Percentiles rank a stretch among this genome's conserved stretches.
phyloP scores from a whole-genome alignment of 805 yeast genomes.

The Tetrapisispora arboricola region DNA sequence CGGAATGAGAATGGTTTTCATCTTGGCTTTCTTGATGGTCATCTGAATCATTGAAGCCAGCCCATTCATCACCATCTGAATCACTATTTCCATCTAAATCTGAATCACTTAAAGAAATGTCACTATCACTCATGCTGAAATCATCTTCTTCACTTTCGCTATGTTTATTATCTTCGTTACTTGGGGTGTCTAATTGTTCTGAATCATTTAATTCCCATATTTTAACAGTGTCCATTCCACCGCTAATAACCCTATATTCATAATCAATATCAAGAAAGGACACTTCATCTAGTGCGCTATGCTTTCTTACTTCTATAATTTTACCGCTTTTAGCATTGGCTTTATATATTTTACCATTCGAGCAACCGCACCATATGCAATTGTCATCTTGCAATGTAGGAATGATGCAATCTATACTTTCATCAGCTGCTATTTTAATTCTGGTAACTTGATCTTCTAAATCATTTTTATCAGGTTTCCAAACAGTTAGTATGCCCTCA shows the following conservation, averaged over 20 bases:
- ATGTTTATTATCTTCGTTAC: neutral
- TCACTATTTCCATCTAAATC: neutral
- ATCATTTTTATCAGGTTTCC: conserved; percentile 66
- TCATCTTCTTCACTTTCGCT: neutral
- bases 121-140: conserved; percentile 1
- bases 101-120: conserved; percentile 3
- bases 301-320: conserved; percentile 55
- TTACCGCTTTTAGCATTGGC: conserved; percentile 57
- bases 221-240: conserved; percentile 73
- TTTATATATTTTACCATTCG: conserved; percentile 63
- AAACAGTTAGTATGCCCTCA: conserved; percentile 77
- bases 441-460: conserved; percentile 72
- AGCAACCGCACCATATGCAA: conserved; percentile 67
- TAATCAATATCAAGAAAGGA: conserved; percentile 66
- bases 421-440: conserved; percentile 55
- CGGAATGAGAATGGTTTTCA: neutral
- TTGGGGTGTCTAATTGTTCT: neutral
- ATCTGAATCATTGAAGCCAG: neutral
- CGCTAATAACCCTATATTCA: conserved; percentile 69
- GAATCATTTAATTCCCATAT: conserved; percentile 54
- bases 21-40: too few species aligned
- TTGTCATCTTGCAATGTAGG: conserved; percentile 38
- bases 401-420: conserved; percentile 62
- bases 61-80: conserved; percentile 2
- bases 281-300: conserved; percentile 65